A percentile compares a stretch with the other conserved stretches of the same genome.
Evolutionary conservation across 2,329 filamentous ascomycete species (phyloP).

Genomic region (Didymella glomerata): DNA sequence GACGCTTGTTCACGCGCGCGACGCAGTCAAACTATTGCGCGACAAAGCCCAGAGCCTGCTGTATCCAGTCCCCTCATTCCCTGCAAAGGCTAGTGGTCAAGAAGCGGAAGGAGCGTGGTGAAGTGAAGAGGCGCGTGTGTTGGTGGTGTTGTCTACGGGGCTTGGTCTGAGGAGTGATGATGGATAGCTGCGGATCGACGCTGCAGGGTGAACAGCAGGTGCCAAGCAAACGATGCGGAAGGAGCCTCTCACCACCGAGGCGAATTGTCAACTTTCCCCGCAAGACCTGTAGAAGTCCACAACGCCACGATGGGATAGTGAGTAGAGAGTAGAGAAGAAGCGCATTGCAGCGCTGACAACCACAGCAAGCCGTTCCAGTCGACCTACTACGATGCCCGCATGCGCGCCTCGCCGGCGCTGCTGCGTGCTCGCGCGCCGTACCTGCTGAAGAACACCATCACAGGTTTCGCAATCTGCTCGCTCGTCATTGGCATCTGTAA

Average conservation of each 20-base stretch:
- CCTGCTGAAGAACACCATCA: slow-evolving; percentile 85
- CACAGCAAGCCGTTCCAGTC: slow-evolving; percentile 62
- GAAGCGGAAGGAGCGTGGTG: slow-evolving; percentile 36
- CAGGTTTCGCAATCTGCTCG: slow-evolving; percentile 76
- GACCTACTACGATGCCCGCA: slow-evolving; percentile 91
- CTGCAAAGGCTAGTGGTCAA: slow-evolving; percentile 33
- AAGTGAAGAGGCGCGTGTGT: slow-evolving; percentile 32
- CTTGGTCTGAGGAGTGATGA: slow-evolving; percentile 11
- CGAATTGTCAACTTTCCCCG: slow-evolving; percentile 30
- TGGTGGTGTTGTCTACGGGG: slow-evolving; percentile 32
- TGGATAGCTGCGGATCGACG: slow-evolving; percentile 12
- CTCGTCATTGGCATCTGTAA: slow-evolving; percentile 90
- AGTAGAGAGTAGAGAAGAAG: slow-evolving; percentile 21
- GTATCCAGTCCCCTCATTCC: slow-evolving; percentile 39
- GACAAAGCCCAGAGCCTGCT: slow-evolving; percentile 41
- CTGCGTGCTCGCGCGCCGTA: slow-evolving; percentile 92
- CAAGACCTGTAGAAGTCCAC: slow-evolving; percentile 27
- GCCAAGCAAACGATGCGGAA: slow-evolving; percentile 21
- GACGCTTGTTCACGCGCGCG: slow-evolving; percentile 44
- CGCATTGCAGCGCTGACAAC: slow-evolving; percentile 24
- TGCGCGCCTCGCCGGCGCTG: slow-evolving; percentile 85
- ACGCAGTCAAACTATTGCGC: slow-evolving; percentile 42
- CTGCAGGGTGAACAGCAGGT: slow-evolving; percentile 17
- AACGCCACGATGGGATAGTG: slow-evolving; percentile 49
- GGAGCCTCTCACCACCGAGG: slow-evolving; percentile 35